These are phyloP conservation scores for Balakata baccata DNA, from an alignment of 345 rosid species.

Conservation along the genomic window DNA sequence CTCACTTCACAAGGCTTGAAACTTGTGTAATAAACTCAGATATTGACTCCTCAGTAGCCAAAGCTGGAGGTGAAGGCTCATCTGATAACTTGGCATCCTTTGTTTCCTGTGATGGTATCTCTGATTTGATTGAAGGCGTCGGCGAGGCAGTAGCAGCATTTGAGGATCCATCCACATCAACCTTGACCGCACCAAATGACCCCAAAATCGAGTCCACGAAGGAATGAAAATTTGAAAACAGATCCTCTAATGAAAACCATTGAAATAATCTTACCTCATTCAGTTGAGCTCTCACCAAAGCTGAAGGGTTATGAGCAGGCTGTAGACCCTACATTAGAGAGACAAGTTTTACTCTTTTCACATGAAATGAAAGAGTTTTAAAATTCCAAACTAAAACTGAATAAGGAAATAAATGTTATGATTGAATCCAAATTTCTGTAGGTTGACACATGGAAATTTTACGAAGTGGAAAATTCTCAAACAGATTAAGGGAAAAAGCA, in stretches of 20 bases:
- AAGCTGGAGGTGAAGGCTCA: constrained; percentile 39
- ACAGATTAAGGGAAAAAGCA: neutral
- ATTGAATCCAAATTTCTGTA: neutral
- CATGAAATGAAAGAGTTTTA: neutral
- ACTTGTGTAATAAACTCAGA: constrained; percentile 76
- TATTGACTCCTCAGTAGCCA: constrained; percentile 62
- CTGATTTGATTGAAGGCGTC: constrained; percentile 33
- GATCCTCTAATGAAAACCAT: constrained; percentile 36
- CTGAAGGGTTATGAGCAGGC: constrained; percentile 35
- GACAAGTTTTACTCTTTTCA: constrained; percentile 11
- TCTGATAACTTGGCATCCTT: constrained; percentile 37
- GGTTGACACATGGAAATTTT: neutral
- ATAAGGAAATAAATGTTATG: neutral
- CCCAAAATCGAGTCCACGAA: constrained; percentile 46
- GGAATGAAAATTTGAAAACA: constrained; percentile 35
- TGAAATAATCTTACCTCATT: constrained; percentile 54
- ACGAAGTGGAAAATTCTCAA: too few relatives aligned
- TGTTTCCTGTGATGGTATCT: constrained; percentile 35
- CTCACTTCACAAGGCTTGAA: constrained; percentile 77
- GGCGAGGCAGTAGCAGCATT: constrained; percentile 50
- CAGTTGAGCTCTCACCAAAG: constrained; percentile 57
- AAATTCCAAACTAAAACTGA: neutral
- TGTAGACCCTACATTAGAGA: constrained; percentile 32
- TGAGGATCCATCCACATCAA: constrained; percentile 47
- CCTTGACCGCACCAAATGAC: constrained; percentile 59